phyloP scores from a whole-genome alignment of 2,329 filamentous ascomycete species.

The Polytolypa hystricis region DNA sequence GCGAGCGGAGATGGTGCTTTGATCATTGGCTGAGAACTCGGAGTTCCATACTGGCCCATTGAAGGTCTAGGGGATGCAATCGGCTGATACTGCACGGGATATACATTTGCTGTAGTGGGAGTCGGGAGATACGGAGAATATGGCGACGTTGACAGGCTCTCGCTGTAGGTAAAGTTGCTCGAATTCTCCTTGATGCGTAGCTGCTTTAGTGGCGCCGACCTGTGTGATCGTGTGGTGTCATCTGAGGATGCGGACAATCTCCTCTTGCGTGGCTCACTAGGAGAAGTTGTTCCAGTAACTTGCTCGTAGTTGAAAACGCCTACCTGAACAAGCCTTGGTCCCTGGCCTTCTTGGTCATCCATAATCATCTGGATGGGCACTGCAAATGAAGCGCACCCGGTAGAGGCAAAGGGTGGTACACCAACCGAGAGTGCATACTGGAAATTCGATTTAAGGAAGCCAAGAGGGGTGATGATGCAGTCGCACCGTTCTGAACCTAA shows the following conservation, averaged over 20 bases:
- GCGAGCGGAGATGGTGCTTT: conserved; percentile 40
- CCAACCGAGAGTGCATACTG: conserved; percentile 63
- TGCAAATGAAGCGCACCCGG: conserved; percentile 43
- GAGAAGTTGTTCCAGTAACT: conserved; percentile 27
- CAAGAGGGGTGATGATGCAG: conserved; percentile 52
- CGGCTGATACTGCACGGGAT: conserved; percentile 27
- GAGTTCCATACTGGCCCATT: conserved; percentile 31
- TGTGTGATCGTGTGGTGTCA: conserved; percentile 38
- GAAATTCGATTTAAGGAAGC: conserved; percentile 47
- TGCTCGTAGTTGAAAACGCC: conserved; percentile 53
- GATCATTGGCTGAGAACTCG: conserved; percentile 32
- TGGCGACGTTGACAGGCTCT: conserved; percentile 36
- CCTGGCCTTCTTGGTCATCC: conserved; percentile 45
- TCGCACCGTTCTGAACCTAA: conserved; percentile 70
- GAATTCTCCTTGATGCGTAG: conserved; percentile 39
- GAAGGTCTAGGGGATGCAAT: conserved; percentile 31
- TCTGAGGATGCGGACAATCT: conserved; percentile 44
- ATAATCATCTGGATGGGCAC: conserved; percentile 51
- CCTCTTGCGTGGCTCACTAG: conserved; percentile 42
- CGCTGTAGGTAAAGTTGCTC: conserved; percentile 43
- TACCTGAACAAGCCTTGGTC: conserved; percentile 42
- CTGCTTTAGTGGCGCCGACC: conserved; percentile 38
- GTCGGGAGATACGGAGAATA: conserved; percentile 42
- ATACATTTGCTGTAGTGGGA: conserved; percentile 33
- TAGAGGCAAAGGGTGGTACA: conserved; percentile 54